A percentile compares a stretch with the other conserved stretches of the same genome.
phyloP scores from a whole-genome alignment of 2,329 filamentous ascomycete genomes.

The Catunica adiposa region DNA sequence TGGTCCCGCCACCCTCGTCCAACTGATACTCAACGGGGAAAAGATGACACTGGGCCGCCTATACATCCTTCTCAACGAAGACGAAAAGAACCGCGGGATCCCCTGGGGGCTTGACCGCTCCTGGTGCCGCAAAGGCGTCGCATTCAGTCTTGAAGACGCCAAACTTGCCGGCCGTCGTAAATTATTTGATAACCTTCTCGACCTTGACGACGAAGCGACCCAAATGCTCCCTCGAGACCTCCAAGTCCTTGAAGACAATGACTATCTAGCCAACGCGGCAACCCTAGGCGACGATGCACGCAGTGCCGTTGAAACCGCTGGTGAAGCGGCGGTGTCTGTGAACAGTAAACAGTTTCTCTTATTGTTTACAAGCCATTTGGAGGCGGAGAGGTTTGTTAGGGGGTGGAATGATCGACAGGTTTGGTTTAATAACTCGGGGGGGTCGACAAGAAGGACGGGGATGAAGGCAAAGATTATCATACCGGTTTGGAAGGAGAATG shows the following conservation, averaged over 20 bases:
- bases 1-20: constrained; percentile 18
- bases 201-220: not conserved
- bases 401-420: constrained; percentile 24
- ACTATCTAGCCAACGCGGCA: not conserved
- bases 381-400: constrained; percentile 27
- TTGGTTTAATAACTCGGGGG: constrained; percentile 9
- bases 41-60: constrained; percentile 20
- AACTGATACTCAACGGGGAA: constrained; percentile 20
- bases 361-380: constrained; percentile 16
- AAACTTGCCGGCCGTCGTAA: constrained; percentile 5
- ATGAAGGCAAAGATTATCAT: constrained; percentile 10
- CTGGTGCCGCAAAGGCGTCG: constrained; percentile 14
- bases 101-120: constrained; percentile 16
- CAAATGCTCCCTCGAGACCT: not conserved
- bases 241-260: not conserved
- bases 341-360: constrained; percentile 8
- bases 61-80: constrained; percentile 24
- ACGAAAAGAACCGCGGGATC: constrained; percentile 25
- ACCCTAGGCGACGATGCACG: not conserved
- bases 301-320: not conserved
- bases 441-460: constrained; percentile 3
- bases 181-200: not conserved
- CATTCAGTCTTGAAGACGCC: constrained; percentile 10
- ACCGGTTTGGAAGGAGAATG: constrained; percentile 8
- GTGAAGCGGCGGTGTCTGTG: constrained; percentile 7